Percentiles rank a stretch among this genome's conserved stretches.
These are phyloP conservation scores for Leishmania martiniquensis DNA, from an alignment of 208 protist species.

Conservation along the genomic window DNA sequence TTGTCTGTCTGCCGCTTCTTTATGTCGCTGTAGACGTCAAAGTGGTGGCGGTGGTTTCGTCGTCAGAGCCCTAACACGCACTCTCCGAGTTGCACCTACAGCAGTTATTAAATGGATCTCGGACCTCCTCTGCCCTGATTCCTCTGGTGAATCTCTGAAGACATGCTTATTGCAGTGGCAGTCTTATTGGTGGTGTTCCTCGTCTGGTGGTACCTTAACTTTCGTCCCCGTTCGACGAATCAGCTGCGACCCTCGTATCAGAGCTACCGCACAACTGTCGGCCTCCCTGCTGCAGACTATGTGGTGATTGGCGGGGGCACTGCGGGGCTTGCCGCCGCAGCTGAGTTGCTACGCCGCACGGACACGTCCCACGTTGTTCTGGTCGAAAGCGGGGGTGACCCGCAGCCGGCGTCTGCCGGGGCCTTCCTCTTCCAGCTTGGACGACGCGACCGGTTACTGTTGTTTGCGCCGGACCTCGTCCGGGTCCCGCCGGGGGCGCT, in stretches of 20 bases:
- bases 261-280: neutral
- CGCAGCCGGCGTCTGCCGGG: constrained; percentile 13
- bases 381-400: constrained; percentile 57
- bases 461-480: constrained; percentile 45
- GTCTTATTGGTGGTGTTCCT: constrained; percentile 20
- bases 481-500: constrained; percentile 20
- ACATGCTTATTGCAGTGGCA: constrained; percentile 27
- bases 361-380: constrained; percentile 37
- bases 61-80: neutral
- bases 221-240: constrained; percentile 43
- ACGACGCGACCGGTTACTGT: constrained; percentile 31
- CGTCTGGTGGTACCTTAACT: constrained; percentile 36
- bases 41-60: neutral
- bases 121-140: neutral
- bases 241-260: constrained; percentile 34
- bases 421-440: constrained; percentile 10
- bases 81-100: neutral
- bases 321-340: constrained; percentile 66
- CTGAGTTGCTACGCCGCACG: constrained; percentile 37
- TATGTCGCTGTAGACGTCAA: neutral
- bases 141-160: neutral
- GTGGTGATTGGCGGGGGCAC: constrained; percentile 79
- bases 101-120: neutral
- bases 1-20: neutral
- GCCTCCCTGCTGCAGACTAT: constrained; percentile 48